phyloP scores from a whole-genome alignment of 1,284 basidiomycete species.

The Coriolopsis trogii region DNA sequence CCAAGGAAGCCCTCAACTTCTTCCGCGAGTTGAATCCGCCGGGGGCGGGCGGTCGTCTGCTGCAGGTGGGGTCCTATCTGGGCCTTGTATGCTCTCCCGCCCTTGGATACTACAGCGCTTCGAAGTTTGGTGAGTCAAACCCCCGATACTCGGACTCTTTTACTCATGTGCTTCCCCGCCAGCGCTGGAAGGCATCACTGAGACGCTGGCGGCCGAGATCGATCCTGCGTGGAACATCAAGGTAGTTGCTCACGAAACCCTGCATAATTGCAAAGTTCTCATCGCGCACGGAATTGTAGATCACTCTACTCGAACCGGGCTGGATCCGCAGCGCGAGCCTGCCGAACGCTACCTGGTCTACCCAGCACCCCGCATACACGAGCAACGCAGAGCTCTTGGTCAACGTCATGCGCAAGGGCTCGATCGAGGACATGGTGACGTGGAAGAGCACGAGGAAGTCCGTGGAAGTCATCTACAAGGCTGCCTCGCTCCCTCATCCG shows the following conservation, averaged over 20 bases:
- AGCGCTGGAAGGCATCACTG: slow-evolving; percentile 35
- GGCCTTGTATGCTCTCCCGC: slow-evolving; percentile 29
- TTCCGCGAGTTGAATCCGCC: slow-evolving; percentile 43
- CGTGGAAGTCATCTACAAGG: slow-evolving; percentile 17
- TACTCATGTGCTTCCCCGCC: not conserved
- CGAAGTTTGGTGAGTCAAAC: slow-evolving; percentile 28
- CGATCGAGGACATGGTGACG: not conserved
- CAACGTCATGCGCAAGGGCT: not conserved
- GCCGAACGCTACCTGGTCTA: slow-evolving; percentile 2
- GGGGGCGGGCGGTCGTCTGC: slow-evolving; percentile 33
- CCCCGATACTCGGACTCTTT: not conserved
- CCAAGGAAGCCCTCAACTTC: slow-evolving; percentile 37
- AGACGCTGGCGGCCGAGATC: slow-evolving; percentile 35
- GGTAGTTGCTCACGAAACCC: too few species aligned
- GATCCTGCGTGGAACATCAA: slow-evolving; percentile 45
- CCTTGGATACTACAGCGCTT: slow-evolving; percentile 36
- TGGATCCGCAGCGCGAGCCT: slow-evolving; percentile 7
- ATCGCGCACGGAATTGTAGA: not conserved
- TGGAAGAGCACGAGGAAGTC: slow-evolving; percentile 8
- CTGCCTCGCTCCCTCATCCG: slow-evolving; percentile 6
- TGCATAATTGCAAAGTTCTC: not conserved
- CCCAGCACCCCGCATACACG: slow-evolving; percentile 16
- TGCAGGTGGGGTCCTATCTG: slow-evolving; percentile 33
- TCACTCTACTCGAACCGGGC: slow-evolving; percentile 16
- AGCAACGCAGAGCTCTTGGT: slow-evolving; percentile 7